phyloP scores from a whole-genome alignment of 2,329 filamentous ascomycete genomes.

The Sordariomycetes sp. region DNA sequence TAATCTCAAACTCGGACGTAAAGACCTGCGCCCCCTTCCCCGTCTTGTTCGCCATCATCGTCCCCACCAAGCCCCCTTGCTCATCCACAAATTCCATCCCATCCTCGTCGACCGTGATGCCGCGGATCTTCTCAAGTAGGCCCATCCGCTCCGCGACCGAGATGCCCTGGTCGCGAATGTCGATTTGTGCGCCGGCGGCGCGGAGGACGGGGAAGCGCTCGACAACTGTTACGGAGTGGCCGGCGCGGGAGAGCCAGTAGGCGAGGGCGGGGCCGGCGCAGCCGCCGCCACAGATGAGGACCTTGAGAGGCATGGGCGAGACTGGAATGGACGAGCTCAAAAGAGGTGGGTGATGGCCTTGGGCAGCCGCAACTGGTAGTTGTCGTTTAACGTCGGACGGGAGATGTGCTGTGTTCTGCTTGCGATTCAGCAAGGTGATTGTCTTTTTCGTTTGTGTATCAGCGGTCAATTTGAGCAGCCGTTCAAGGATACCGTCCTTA shows the following conservation, averaged over 20 bases:
- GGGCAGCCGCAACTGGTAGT: too few species aligned
- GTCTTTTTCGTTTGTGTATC: too few species aligned
- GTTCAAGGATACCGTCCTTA: too few species aligned
- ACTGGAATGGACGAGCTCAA: too few species aligned
- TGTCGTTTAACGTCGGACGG: too few species aligned
- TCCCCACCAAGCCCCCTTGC: constrained; percentile 21
- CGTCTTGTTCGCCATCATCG: constrained; percentile 20
- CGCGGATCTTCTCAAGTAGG: constrained; percentile 20
- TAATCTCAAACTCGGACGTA: constrained; percentile 45
- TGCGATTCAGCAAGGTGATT: too few species aligned
- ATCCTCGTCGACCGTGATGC: constrained; percentile 26
- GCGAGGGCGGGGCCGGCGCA: constrained; percentile 29
- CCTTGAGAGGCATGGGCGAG: constrained; percentile 15
- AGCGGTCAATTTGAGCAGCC: too few species aligned
- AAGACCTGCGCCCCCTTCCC: constrained; percentile 28
- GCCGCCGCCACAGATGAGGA: constrained; percentile 34
- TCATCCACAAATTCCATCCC: constrained; percentile 32
- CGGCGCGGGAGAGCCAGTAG: constrained; percentile 22
- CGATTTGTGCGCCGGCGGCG: constrained; percentile 28
- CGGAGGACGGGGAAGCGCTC: constrained; percentile 24
- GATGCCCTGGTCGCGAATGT: constrained; percentile 28
- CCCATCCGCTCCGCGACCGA: constrained; percentile 23
- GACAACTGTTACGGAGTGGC: constrained; percentile 25
- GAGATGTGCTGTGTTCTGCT: too few species aligned
- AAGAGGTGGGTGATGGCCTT: too few species aligned